Base-by-base conservation (phyloP, 148 eudicot species). In the Arctostaphylos glauca region DNA sequence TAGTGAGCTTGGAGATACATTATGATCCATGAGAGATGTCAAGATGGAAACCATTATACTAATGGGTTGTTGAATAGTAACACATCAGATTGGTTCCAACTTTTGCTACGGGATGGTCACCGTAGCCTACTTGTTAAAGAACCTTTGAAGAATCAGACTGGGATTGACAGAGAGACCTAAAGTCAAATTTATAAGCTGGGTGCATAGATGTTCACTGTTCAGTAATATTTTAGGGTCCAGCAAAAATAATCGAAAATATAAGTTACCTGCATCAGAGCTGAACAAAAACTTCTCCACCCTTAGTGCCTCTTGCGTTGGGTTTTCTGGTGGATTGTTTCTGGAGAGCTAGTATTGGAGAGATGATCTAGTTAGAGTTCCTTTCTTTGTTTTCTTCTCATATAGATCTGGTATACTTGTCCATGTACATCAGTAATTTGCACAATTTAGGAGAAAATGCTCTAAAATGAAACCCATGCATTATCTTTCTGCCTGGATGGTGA, bases 31-130 rank as follows among this genome's bases (percentile, higher is more conserved):
- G 31, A n/a, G 67, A 60, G 67, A 60, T 19, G 67, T 60, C 67
- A 60, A 60, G 67, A 19, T n/a, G 31, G 67, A 60, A 60, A 60
- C 67, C 67, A 60, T 60, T n/a, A 60, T 60, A n/a, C 67, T 25
- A n/a, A n/a, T 6, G 67, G 25, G n/a, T 60, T 60, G 8, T n/a
- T 60, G 31, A n/a, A 60, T 1, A 2, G n/a, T 60, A 25, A 19
- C 67, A 60, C 10, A n/a, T n/a, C 67, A 60, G 67, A 60, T 60
- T 4, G n/a, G 9, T 19, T 8, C 25, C 31, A 60, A n/a, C 25
- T n/a, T n/a, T 60, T 60, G 25, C 67, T n/a, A 60, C 67, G 8
- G 67, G 8, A n/a, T 60, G 67, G 67, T 60, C 67, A 19, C 67
- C 23, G n/a, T n/a, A 60, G 60, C n/a, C 5, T 15, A 0, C 19